phyloP scores from a whole-genome alignment of 257 asterid species.

The Henckelia pumila region DNA sequence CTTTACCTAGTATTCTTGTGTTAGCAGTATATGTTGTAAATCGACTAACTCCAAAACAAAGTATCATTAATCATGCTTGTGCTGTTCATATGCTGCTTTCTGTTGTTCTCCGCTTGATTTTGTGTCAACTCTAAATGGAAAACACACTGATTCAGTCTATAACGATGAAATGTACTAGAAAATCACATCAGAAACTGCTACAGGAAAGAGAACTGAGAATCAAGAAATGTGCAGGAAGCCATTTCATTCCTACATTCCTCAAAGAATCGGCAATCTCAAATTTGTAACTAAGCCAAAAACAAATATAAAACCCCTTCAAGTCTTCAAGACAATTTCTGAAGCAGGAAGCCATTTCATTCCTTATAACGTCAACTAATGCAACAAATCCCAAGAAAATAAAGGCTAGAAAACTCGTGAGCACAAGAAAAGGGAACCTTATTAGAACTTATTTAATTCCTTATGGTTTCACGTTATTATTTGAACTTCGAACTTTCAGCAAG shows the following conservation, averaged over 20 bases:
- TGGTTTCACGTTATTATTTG: constrained; percentile 2
- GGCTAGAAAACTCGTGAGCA: background rate
- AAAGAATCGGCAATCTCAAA: background rate
- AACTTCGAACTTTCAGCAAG: constrained; percentile 30
- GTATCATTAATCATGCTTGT: constrained; percentile 11
- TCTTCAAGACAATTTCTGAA: background rate
- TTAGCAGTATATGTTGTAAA: constrained; percentile 25
- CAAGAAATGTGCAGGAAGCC: background rate
- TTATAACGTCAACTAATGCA: too few relatives aligned
- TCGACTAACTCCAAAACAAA: constrained; percentile 15
- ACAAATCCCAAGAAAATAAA: too few relatives aligned
- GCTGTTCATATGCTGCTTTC: constrained; percentile 12
- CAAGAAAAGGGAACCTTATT: background rate
- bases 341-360: background rate
- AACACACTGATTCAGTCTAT: background rate
- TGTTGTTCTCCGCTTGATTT: background rate
- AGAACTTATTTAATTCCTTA: background rate
- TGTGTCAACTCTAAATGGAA: background rate
- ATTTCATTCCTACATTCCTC: background rate
- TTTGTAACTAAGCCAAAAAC: background rate
- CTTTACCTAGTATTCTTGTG: constrained; percentile 28
- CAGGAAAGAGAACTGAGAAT: background rate
- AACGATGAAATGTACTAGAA: background rate
- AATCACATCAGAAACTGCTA: background rate
- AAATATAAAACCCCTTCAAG: background rate